Percentiles rank a stretch among this genome's conserved stretches.
Evolutionary conservation across 2,329 filamentous ascomycete species (phyloP).

Genomic region (Colletotrichum scovillei): DNA sequence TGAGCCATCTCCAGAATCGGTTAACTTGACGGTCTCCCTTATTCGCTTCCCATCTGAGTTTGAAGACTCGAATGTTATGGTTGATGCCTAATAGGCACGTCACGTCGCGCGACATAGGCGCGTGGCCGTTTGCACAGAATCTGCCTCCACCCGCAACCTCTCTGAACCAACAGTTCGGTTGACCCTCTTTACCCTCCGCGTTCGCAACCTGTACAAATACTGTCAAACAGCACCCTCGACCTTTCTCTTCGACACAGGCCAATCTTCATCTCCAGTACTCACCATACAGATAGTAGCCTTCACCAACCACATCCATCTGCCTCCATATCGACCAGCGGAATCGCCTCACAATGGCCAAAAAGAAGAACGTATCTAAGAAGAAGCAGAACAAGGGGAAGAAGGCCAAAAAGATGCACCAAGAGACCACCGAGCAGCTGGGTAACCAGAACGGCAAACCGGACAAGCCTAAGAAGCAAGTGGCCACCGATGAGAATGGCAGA

Average conservation of each 20-base stretch:
- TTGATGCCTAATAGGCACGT: not conserved
- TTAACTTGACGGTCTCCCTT: no score
- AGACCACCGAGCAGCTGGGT: not conserved
- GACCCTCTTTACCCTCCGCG: not conserved
- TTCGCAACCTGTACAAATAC: no score
- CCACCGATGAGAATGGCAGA: not conserved
- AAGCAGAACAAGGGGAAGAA: not conserved
- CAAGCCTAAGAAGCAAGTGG: not conserved
- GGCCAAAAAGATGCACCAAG: not conserved
- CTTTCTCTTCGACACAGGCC: no score
- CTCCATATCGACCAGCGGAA: not conserved
- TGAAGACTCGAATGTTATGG: not conserved
- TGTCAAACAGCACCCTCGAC: no score
- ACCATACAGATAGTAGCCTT: not conserved
- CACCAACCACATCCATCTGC: not conserved
- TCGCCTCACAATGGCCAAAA: not conserved
- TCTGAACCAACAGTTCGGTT: not conserved
- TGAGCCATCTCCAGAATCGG: not conserved
- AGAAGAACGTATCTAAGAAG: not conserved
- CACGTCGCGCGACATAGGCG: not conserved
- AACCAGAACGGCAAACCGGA: no score
- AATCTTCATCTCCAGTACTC: no score
- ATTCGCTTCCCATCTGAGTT: not conserved
- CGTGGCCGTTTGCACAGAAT: not conserved
- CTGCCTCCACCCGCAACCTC: not conserved